Conservation (phyloP, 2,329 filamentous ascomycete species). For the Magnaporthiopsis poae region DNA sequence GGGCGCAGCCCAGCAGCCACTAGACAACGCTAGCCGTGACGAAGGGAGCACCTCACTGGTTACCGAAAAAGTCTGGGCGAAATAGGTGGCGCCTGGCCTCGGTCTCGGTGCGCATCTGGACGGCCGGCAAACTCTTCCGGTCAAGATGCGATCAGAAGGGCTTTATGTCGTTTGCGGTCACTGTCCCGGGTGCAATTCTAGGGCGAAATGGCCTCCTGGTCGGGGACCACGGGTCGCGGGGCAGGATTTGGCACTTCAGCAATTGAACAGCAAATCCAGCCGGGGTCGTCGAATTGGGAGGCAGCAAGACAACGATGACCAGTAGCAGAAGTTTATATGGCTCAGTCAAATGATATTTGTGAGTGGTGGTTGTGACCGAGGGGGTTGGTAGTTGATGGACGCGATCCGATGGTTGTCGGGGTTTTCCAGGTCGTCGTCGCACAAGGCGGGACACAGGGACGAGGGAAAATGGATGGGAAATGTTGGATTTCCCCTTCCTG, state of each 20-base stretch:
- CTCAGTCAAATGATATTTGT: neutral
- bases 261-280: neutral
- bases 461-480: neutral
- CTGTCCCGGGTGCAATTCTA: neutral
- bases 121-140: neutral
- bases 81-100: neutral
- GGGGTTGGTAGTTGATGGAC: neutral
- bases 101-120: neutral
- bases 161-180: neutral
- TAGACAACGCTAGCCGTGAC: neutral
- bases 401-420: neutral
- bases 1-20: neutral
- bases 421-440: neutral
- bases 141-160: neutral
- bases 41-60: neutral
- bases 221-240: no score
- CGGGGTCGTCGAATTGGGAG: neutral
- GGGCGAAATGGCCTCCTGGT: no score
- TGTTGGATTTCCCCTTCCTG: neutral
- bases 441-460: neutral
- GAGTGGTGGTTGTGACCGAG: no score
- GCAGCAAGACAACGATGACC: neutral
- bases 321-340: neutral
- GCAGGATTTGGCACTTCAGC: neutral
- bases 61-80: neutral